Evolutionary conservation across 2,329 filamentous ascomycete genomes (phyloP).

Genomic region (Colletotrichum abscissum): DNA sequence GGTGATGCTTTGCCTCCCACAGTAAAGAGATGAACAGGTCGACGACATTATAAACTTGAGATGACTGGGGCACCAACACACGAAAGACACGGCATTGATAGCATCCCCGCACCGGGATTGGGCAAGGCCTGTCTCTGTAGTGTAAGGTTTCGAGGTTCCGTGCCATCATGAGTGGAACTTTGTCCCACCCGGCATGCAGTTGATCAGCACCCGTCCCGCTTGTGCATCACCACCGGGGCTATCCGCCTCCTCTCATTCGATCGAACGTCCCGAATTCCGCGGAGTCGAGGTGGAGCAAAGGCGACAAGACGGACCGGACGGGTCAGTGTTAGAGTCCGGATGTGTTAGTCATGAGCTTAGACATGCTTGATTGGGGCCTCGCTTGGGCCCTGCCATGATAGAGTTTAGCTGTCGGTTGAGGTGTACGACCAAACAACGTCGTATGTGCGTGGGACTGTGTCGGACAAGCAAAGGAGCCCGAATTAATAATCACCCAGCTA

Average conservation of each 20-base stretch:
- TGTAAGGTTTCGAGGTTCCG: not conserved
- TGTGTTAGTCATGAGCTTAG: not conserved
- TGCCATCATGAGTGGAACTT: not conserved
- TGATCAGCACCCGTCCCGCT: not conserved
- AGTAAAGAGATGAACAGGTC: not conserved
- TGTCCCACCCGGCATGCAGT: not conserved
- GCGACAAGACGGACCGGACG: not conserved
- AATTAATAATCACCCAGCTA: not conserved
- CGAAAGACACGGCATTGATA: not conserved
- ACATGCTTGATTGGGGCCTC: not conserved
- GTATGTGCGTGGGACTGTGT: not conserved
- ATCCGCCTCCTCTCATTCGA: not conserved
- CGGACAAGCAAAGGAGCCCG: not conserved
- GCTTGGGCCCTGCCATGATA: not conserved
- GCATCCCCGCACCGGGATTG: not conserved
- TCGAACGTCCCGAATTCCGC: not conserved
- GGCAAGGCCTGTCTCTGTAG: not conserved
- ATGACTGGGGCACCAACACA: not conserved
- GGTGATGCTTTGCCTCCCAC: not conserved
- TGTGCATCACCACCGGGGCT: too few relatives aligned
- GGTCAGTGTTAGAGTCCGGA: not conserved
- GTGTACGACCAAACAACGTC: not conserved
- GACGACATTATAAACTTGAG: not conserved
- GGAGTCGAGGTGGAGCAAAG: not conserved
- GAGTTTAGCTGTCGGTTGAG: not conserved